Evolutionary conservation across 73 alveolate genomes (phyloP), one percentile per base, ranked within the genome.

Genomic region (Stentor coeruleus): DNA sequence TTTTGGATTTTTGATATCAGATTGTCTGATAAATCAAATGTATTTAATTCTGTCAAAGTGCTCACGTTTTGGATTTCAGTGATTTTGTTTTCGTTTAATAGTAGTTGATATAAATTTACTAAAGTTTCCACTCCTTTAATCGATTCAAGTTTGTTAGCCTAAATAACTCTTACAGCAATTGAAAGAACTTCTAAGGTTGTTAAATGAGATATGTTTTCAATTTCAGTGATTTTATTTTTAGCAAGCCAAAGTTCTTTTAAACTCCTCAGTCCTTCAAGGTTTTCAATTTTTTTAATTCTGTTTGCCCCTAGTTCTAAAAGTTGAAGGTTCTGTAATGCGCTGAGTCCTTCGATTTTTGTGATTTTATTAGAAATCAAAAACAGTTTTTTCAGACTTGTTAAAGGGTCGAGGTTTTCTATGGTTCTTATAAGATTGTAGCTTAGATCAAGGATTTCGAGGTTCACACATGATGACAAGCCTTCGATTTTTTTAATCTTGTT

Each of bases 281-380:
- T 31, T 66, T 66, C 79, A 26, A 66, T 66, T 66, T 33, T 20
- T 15, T 33, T 31, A 26, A 66, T 66, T 66, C 37, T 20, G 86
- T 97, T 97, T 38, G 96, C 95, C 77, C 99, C 99, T 30, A 97
- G 82, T 60, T 97, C 99, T 41, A 97, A 92, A 90, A 89, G 81
- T 72, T 94, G 97, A 59, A 95, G 86, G 58, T 93, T 95, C 85
- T 93, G 94, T 28, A 39, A 3, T 3, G 11, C 33, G 37, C 35
- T 33, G 26, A 3, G 3, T 3, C 38, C 3, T 1, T 11, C 40
- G 38, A 84, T 83, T 76, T 90, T 88, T 83, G 91, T 90, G 39
- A 97, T 94, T 74, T 93, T 94, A 83, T 97, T 97, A 33, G 97
- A 91, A 3, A 94, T 93, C 38, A 97, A 84, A 87, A 88, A 97